phyloP scores from a whole-genome alignment of 352 stramenopile genomes.

The Pythium sp. region DNA sequence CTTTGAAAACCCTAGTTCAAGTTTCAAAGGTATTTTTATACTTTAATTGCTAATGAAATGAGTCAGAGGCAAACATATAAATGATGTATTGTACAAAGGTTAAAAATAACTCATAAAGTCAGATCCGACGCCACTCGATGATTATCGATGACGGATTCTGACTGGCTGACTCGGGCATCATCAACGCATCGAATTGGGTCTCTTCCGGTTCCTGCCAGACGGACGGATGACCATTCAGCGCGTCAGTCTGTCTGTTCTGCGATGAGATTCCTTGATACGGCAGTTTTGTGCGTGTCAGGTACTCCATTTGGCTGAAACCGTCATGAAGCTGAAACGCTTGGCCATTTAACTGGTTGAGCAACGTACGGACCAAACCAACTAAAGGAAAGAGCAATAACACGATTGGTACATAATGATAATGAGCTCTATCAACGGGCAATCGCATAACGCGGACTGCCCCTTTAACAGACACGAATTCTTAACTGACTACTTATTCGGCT shows the following conservation, averaged over 20 bases:
- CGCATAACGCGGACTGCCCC: background rate
- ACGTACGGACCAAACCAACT: no score
- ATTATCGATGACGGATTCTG: no score
- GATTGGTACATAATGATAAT: background rate
- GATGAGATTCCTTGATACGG: background rate
- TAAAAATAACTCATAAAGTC: no score
- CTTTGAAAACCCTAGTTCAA: no score
- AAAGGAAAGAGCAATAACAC: background rate
- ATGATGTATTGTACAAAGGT: no score
- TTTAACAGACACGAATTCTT: background rate
- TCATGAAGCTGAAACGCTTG: background rate
- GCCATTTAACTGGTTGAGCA: background rate
- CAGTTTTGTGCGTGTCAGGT: background rate
- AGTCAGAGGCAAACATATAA: no score
- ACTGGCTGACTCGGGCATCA: background rate
- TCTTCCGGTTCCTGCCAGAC: background rate
- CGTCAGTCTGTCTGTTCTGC: background rate
- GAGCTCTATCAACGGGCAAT: conserved; percentile 3
- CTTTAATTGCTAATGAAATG: no score
- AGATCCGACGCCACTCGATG: no score
- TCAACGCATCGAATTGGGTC: background rate
- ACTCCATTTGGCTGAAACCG: background rate
- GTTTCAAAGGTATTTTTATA: no score
- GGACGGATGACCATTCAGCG: no score
- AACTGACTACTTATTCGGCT: background rate